Evolutionary conservation across 192 early-diverging fungal genomes (phyloP).

Genomic region (Pilobolus umbonatus): DNA sequence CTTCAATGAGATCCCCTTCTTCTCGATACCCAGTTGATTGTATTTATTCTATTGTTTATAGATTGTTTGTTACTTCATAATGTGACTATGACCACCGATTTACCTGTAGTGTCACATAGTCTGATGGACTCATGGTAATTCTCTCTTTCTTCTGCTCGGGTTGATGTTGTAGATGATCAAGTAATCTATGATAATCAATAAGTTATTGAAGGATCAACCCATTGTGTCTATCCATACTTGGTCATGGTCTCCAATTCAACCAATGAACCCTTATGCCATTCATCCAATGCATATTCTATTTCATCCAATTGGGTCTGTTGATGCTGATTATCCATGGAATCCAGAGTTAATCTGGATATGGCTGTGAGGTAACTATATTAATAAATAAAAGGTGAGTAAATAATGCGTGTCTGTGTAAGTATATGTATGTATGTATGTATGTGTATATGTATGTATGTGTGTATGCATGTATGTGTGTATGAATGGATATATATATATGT

Average conservation of each 20-base stretch:
- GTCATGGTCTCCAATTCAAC: not conserved
- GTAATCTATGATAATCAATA: no score
- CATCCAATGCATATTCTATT: not conserved
- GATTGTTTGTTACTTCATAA: no score
- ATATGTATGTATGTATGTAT: not conserved
- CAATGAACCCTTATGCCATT: not conserved
- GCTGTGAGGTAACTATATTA: not conserved
- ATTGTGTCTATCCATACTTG: no score
- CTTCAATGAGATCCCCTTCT: not conserved
- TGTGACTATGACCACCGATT: no score
- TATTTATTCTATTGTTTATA: not conserved
- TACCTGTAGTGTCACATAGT: no score
- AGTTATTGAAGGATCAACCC: no score
- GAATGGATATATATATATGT: conserved; percentile 8
- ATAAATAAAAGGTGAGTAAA: no score
- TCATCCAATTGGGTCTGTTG: not conserved
- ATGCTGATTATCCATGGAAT: not conserved
- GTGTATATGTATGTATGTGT: not conserved
- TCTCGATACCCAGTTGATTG: not conserved
- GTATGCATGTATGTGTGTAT: not conserved
- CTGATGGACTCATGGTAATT: no score
- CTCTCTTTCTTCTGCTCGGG: no score
- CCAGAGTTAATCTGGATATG: not conserved
- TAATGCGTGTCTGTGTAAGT: no score
- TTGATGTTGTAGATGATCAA: no score